A percentile compares a stretch with the other conserved stretches of the same genome.
phyloP scores from a whole-genome alignment of 139 green algal genomes.

The Monoraphidium neglectum region DNA sequence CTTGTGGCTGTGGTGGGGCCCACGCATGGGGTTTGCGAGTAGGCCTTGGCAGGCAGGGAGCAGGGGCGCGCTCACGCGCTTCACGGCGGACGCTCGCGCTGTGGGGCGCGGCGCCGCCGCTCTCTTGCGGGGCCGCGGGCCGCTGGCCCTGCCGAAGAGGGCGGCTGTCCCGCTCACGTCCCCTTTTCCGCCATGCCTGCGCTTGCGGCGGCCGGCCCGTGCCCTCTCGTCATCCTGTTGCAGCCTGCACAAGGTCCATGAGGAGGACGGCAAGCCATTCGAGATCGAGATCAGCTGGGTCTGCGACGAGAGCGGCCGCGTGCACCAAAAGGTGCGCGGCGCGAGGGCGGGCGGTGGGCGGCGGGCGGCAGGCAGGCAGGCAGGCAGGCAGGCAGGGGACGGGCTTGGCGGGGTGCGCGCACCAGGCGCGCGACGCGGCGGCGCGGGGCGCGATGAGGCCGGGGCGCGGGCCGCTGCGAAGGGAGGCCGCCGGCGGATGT shows the following conservation, averaged over 20 bases:
- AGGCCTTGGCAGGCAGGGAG: not conserved
- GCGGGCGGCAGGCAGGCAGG: not conserved
- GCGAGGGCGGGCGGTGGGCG: not conserved
- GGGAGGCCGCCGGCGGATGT: not conserved
- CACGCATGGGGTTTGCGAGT: not conserved
- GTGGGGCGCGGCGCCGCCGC: too few relatives aligned
- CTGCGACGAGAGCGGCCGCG: constrained; percentile 81
- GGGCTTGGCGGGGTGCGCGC: not conserved
- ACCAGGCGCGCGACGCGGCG: too few relatives aligned
- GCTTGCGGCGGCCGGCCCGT: not conserved
- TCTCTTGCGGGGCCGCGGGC: too few relatives aligned
- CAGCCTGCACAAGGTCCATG: constrained; percentile 89
- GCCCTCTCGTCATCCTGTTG: not conserved
- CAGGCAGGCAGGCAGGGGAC: not conserved
- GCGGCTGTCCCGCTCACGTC: not conserved
- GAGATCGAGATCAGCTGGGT: constrained; percentile 98
- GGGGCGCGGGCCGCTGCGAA: too few relatives aligned
- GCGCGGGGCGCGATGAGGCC: not conserved
- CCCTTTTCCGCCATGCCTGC: not conserved
- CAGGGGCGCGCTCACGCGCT: too few relatives aligned
- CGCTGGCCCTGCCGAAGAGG: too few relatives aligned
- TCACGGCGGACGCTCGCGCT: too few relatives aligned
- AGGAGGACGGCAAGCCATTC: constrained; percentile 97
- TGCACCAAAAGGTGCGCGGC: constrained; percentile 75
- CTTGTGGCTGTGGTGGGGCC: too few relatives aligned